Percentiles rank a stretch among this genome's conserved stretches.
phyloP scores from a whole-genome alignment of 106 monocot species.

The Phalaenopsis aphrodite region DNA sequence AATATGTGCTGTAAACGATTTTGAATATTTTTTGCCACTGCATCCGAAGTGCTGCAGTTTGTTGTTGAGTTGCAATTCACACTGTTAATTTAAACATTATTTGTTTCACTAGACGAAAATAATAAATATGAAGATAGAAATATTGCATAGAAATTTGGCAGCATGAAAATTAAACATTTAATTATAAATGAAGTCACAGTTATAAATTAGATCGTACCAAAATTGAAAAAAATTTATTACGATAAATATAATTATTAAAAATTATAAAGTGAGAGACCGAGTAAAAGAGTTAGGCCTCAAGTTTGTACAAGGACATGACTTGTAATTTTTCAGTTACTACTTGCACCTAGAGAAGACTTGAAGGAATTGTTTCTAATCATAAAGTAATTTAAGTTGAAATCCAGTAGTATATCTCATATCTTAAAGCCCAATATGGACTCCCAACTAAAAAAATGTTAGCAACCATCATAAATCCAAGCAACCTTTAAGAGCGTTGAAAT shows the following conservation, averaged over 20 bases:
- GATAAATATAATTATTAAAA: background rate
- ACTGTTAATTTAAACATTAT: background rate
- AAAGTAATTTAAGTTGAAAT: background rate
- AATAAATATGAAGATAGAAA: background rate
- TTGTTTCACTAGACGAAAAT: background rate
- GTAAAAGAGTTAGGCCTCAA: background rate
- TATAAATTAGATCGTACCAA: background rate
- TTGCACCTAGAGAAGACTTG: background rate
- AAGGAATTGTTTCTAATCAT: background rate
- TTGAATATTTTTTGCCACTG: background rate
- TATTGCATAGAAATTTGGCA: background rate
- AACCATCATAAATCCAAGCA: too few relatives aligned
- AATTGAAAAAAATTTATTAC: background rate
- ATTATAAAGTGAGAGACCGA: background rate
- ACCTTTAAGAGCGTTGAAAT: too few relatives aligned
- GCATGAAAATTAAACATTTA: background rate
- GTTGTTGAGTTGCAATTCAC: background rate
- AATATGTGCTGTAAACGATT: slow-evolving; percentile 2
- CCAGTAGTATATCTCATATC: too few relatives aligned
- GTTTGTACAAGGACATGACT: background rate
- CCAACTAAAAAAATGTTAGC: too few relatives aligned
- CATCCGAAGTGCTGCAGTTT: background rate
- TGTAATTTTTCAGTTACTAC: background rate
- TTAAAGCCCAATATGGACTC: too few relatives aligned
- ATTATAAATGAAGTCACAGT: background rate